Conservation (phyloP, 176 grass and related monocot species). For the Typha latifolia region DNA sequence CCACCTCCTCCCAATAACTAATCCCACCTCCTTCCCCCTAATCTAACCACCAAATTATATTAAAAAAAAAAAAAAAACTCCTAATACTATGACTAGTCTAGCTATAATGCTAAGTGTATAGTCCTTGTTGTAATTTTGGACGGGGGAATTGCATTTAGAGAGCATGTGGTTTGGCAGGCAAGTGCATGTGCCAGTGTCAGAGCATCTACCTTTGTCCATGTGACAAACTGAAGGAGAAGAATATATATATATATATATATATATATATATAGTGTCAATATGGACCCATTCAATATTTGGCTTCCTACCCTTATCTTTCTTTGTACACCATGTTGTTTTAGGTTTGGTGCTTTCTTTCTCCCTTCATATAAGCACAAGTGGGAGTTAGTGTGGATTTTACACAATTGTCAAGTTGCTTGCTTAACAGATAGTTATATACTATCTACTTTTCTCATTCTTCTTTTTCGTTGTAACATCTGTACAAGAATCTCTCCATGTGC, state of each 20-base stretch:
- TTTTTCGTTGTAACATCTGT: conserved; percentile 10
- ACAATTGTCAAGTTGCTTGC: neutral
- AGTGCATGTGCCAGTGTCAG: conserved; percentile 10
- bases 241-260: conserved; percentile 4
- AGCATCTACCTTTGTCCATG: conserved; percentile 7
- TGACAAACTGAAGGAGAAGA: neutral
- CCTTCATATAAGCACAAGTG: too few relatives aligned
- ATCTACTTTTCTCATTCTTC: neutral
- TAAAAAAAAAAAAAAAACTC: neutral
- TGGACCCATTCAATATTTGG: neutral
- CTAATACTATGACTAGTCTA: neutral
- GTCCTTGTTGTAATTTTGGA: neutral
- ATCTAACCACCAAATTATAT: conserved; percentile 15
- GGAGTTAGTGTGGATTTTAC: neutral
- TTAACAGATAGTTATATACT: neutral
- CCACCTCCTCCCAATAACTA: conserved; percentile 28
- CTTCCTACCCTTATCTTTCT: neutral
- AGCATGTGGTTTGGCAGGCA: conserved; percentile 16
- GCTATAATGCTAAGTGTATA: neutral
- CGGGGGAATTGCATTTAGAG: neutral
- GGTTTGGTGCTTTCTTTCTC: too few relatives aligned
- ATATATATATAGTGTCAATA: neutral
- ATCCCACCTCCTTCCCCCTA: neutral
- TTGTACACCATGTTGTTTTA: neutral
- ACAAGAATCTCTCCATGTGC: conserved; percentile 37